phyloP scores from a whole-genome alignment of 768 basidiomycete genomes.

The Thelephora ganbajun region DNA sequence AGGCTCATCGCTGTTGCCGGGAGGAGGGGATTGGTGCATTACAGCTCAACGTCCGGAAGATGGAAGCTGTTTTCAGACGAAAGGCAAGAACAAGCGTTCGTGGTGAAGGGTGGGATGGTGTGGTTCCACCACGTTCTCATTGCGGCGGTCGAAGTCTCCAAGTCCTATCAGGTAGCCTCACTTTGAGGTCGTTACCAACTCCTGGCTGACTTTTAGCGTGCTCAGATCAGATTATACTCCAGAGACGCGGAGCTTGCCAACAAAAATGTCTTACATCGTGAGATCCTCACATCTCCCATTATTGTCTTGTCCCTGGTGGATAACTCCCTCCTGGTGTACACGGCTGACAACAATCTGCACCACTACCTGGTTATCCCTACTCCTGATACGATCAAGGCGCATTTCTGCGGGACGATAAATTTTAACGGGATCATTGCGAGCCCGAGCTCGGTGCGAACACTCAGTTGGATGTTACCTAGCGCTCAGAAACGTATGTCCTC shows the following conservation, averaged over 20 bases:
- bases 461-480: constrained; percentile 95
- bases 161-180: constrained; percentile 51
- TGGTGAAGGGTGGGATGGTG: constrained; percentile 78
- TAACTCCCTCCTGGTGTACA: constrained; percentile 90
- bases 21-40: constrained; percentile 80
- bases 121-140: constrained; percentile 97
- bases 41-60: constrained; percentile 84
- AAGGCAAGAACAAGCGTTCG: constrained; percentile 75
- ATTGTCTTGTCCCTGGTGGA: constrained; percentile 86
- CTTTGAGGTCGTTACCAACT: neutral
- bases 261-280: constrained; percentile 72
- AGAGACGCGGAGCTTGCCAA: constrained; percentile 79
- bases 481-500: constrained; percentile 74
- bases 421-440: constrained; percentile 82
- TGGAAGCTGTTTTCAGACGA: constrained; percentile 86
- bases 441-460: constrained; percentile 71
- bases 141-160: constrained; percentile 74
- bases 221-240: constrained; percentile 84
- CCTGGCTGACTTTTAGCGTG: constrained; percentile 3
- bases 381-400: constrained; percentile 67
- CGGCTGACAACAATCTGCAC: constrained; percentile 81
- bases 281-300: constrained; percentile 62
- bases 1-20: constrained; percentile 89
- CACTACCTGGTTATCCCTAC: constrained; percentile 89
- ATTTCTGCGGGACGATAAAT: constrained; percentile 88